Base-by-base conservation (phyloP, 2,329 filamentous ascomycete species). In the Mycocentrospora acerina region DNA sequence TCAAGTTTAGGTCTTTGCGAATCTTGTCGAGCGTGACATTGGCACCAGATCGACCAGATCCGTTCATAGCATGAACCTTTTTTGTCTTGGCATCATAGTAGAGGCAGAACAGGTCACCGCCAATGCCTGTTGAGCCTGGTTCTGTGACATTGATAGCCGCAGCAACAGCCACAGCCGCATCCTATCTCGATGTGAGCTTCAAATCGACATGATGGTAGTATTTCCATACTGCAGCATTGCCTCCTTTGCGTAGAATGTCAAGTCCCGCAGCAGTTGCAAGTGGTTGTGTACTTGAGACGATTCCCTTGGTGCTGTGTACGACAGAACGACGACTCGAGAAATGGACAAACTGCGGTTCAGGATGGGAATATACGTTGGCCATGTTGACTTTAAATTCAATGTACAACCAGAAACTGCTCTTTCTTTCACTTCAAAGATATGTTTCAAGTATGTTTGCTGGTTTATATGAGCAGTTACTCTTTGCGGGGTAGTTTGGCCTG, bases 41-140 rank as follows among this genome's bases (percentile, higher is more conserved):
- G 35, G 71, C 75, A 4, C 87, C 83, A 3, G 89, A 81, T 18
- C 93, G 83, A n/a, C 93, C 93, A 1, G 90, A 96, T 14, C 90
- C 93, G 67, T 98, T 98, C 67, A 97, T 73, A 8, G 90, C 88
- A 37, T 83, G 85, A 7, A 97, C 85, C 48, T 86, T 86, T 61
- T 86, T 86, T 0, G 84, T 88, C 54, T 85, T 80, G 28, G 89
- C 88, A 62, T 94, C 81, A 73, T 91, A 97, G 75, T 82, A 96
- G 24, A 97, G 80, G 67, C 90, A 90, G 71, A 97, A 98, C 83
- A 95, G 90, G 70, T 98, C 93, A 47, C 93, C 93, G 40, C 93
- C 93, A 44, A 98, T 96, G 27, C 93, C 93, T 1, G 93, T 97
- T 5, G 87, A 93, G 42, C 83, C 83, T 7, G 93, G 93, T 64